Evolutionary conservation across 495 filamentous ascomycete species (phyloP), one percentile per base, ranked within the genome.

Genomic region (Lasiosphaeria miniovina): DNA sequence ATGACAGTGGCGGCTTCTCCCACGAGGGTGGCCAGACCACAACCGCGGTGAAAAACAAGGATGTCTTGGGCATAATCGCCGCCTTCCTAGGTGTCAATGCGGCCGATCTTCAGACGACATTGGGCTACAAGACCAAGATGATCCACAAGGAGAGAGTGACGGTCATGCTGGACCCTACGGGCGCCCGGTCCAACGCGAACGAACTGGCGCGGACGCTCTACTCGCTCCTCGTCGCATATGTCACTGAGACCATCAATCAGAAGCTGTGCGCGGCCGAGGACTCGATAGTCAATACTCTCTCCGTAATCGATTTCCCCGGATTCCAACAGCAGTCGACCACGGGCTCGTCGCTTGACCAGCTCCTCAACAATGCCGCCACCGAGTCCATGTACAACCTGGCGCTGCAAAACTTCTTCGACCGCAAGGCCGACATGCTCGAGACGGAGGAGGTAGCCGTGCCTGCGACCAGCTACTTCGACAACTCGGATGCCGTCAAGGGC

Each of bases 391-490:
- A 96, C 78, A 90, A 96, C 68, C 89, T 96, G 65, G 93, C 90
- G 43, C 82, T 97, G 41, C 92, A 96, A 66, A 94, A 87, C 65
- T 98, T 98, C 78, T 98, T 98, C 68, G 93, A 96, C 65, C 86
- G 86, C 55, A 94, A 91, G 69, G 91, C 90, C 0, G 93, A 97
- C 61, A 82, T 94, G 71, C 77, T 98, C 52, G 93, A 98, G 65
- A 89, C 86, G 17, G 94, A 98, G 74, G 94, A 97, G 68, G 88
- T 98, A 7, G 82, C 76, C 12, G 90, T 98, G 6, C 83, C 93
- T 4, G 87, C 91, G 1, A 96, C 93, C 0, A 94, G 90, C 76
- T 98, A 97, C 69, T 98, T 96, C 57, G 94, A 98, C 74, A 98
- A 98, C 74, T 89, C 88, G 0, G 94, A 98, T 69, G 91, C 91